A percentile compares a stretch with the other conserved stretches of the same genome.
phyloP scores from a whole-genome alignment of 352 stramenopile genomes.

The Phytophthora melonis region DNA sequence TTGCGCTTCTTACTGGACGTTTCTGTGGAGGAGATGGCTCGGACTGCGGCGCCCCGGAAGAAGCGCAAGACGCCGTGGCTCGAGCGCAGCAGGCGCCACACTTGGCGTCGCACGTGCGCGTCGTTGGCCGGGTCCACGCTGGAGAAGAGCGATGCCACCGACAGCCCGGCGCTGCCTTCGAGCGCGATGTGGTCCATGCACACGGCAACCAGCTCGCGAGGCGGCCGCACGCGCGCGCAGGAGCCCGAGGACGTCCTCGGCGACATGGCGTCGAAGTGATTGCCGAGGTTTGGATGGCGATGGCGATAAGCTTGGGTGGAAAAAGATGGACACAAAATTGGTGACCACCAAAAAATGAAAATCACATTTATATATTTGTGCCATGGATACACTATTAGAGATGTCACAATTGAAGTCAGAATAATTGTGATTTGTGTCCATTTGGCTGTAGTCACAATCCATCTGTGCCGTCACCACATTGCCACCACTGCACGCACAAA shows the following conservation, averaged over 20 bases:
- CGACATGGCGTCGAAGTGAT: constrained; percentile 17
- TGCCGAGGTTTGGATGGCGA: constrained; percentile 27
- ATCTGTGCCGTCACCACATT: constrained; percentile 1
- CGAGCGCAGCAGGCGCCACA: constrained; percentile 65
- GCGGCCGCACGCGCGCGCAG: constrained; percentile 16
- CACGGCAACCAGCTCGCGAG: constrained; percentile 59
- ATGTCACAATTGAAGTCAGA: no score
- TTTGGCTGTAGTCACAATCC: not conserved
- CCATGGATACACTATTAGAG: not conserved
- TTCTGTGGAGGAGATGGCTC: not conserved
- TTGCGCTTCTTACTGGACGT: constrained; percentile 64
- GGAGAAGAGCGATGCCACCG: constrained; percentile 50
- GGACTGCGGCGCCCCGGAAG: constrained; percentile 31
- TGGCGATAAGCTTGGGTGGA: constrained; percentile 2
- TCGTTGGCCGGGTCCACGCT: constrained; percentile 55
- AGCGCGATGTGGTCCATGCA: constrained; percentile 76
- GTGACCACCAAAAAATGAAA: no score
- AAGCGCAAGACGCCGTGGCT: constrained; percentile 58
- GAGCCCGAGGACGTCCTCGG: not conserved
- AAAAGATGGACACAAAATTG: no score
- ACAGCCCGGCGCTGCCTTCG: constrained; percentile 57
- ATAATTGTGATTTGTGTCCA: no score
- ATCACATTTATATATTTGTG: not conserved
- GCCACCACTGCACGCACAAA: constrained; percentile 1
- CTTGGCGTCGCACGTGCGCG: constrained; percentile 49